Evolutionary conservation across 2,329 filamentous ascomycete genomes (phyloP).

Genomic region (Verticillium isaacii): DNA sequence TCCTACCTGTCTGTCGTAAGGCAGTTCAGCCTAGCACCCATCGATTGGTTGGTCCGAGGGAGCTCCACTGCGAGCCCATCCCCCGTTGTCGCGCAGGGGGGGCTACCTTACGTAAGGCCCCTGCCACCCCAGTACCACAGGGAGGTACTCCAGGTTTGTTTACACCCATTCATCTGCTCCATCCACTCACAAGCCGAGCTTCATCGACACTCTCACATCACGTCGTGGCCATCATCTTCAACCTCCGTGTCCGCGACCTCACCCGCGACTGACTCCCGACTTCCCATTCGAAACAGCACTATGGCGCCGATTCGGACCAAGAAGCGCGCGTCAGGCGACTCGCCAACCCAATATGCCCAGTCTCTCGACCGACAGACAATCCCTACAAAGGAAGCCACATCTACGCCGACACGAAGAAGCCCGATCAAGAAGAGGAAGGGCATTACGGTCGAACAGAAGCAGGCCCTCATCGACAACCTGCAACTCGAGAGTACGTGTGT

Average conservation of each 20-base stretch:
- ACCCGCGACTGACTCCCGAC: background rate
- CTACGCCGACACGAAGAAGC: slow-evolving; percentile 43
- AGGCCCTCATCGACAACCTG: slow-evolving; percentile 82
- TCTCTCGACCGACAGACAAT: slow-evolving; percentile 14
- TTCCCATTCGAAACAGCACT: slow-evolving; percentile 6
- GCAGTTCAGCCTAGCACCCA: slow-evolving; percentile 38
- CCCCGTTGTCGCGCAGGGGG: slow-evolving; percentile 1
- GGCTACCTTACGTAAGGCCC: slow-evolving; percentile 3
- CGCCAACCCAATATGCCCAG: slow-evolving; percentile 16
- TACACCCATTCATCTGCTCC: slow-evolving; percentile 14
- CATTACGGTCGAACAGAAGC: slow-evolving; percentile 70
- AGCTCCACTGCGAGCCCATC: background rate
- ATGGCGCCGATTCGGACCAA: slow-evolving; percentile 44
- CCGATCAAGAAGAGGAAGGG: slow-evolving; percentile 58
- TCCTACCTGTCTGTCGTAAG: slow-evolving; percentile 29
- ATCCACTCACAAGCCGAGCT: slow-evolving; percentile 13
- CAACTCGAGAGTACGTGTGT: slow-evolving; percentile 72
- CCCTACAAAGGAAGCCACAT: slow-evolving; percentile 26
- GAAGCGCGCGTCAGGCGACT: slow-evolving; percentile 24
- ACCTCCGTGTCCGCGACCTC: slow-evolving; percentile 24
- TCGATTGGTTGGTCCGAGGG: slow-evolving; percentile 3
- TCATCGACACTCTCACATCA: slow-evolving; percentile 2
- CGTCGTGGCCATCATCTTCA: slow-evolving; percentile 13
- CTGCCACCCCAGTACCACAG: background rate
- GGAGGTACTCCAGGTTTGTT: slow-evolving; percentile 13